Conservation (phyloP, 805 yeast species). For the Blastobotrys robertii region DNA sequence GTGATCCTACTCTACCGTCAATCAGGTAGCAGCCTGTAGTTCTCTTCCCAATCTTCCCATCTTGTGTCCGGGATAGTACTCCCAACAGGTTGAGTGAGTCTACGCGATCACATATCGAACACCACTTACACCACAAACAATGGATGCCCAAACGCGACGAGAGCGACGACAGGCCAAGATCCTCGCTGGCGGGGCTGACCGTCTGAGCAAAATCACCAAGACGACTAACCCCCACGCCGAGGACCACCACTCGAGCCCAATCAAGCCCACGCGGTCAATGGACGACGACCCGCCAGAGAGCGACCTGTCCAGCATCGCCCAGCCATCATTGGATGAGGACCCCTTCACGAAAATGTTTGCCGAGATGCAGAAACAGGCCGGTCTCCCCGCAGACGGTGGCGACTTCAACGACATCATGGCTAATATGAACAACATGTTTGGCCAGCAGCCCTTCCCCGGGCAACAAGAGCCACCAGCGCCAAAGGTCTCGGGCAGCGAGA, state of each 20-base stretch:
- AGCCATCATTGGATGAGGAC: slow-evolving; percentile 6
- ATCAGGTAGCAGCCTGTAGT: too few species aligned
- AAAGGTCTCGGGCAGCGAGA: not conserved
- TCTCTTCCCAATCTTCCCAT: too few species aligned
- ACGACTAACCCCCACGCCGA: slow-evolving; percentile 17
- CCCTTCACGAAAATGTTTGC: slow-evolving; percentile 16
- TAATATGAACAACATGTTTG: slow-evolving; percentile 2
- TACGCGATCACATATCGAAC: too few species aligned
- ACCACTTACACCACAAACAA: too few species aligned
- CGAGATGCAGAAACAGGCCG: slow-evolving; percentile 10
- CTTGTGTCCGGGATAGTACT: too few species aligned
- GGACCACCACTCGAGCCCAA: slow-evolving; percentile 12
- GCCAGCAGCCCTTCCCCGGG: not conserved
- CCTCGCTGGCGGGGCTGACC: slow-evolving; percentile 19
- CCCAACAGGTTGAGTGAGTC: not conserved
- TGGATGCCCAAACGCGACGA: slow-evolving; percentile 9
- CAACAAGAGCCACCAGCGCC: not conserved
- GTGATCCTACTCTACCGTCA: too few species aligned
- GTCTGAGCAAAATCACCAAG: slow-evolving; percentile 26
- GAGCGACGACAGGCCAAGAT: slow-evolving; percentile 27
- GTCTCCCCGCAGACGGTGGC: not conserved
- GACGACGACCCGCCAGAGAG: slow-evolving; percentile 9
- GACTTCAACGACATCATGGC: slow-evolving; percentile 1
- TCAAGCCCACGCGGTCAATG: slow-evolving; percentile 2
- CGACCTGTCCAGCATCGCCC: slow-evolving; percentile 5